Evolutionary conservation across 805 yeast species (phyloP), one percentile per base, ranked within the genome.

Genomic region (Debaryomyces castellii): DNA sequence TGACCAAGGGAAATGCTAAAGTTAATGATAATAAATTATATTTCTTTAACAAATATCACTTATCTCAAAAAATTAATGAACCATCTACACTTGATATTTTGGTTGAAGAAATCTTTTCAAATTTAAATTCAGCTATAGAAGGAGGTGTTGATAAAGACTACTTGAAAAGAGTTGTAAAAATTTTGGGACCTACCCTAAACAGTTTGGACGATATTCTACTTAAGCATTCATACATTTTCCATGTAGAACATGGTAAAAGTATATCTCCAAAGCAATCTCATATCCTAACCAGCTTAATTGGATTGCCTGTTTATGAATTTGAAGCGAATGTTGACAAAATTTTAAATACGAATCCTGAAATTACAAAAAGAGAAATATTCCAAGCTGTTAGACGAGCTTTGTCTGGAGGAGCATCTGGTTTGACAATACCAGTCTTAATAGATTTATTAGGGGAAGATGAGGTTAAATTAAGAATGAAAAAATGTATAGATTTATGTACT

Each of bases 1-100:
- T 94, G 53, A 92, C 98, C 10, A 89, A 82, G 57, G 98, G 99
- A 1, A 91, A 91, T 66, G 95, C 96, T 12, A 92, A 90, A 60
- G 97, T 94, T 6, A 90, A 87, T 51, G 83, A 81, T 48, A 75
- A 77, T 44, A 92, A 94, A 63, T 73, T 94, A 44, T 71, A 74
- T 52, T 87, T 69, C 60, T 87, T 94, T 68, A 91, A 94, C 64
- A 88, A 87, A 56, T 77, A 75, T 48, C 89, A 87, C 59, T 64
- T 90, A 33, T 64, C 65, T 4, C 51, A 62, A 33, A 70, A 72
- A 43, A 57, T 88, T 12, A 49, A 53, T 17, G 66, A 76, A 30
- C 66, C 72, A 0, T 54, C 40, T 1, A 58, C 59, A 21, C 63
- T 79, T 6, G 53, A 63, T 0, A 57, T 66, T 4, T 57, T 80